phyloP scores from a whole-genome alignment of 495 filamentous ascomycete species.

The Aspergillus heteromorphus region DNA sequence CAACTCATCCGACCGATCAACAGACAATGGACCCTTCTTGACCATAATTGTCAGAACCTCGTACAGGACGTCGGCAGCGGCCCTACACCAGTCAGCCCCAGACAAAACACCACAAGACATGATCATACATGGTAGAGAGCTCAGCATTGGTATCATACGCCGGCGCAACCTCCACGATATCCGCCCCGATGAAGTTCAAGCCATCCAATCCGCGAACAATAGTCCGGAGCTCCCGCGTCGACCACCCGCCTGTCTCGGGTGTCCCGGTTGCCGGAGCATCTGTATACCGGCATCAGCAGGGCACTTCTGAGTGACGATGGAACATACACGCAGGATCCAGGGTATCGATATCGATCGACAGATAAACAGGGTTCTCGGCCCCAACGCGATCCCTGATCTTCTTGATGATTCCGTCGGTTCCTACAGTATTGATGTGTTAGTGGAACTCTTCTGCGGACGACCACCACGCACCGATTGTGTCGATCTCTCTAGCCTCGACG shows the following conservation, averaged over 20 bases:
- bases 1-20: slow-evolving; percentile 16
- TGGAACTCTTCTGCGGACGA: neutral
- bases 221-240: slow-evolving; percentile 69
- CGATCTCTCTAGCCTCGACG: slow-evolving; percentile 77
- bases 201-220: slow-evolving; percentile 70
- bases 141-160: slow-evolving; percentile 67
- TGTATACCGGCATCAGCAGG: slow-evolving; percentile 14
- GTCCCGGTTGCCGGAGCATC: slow-evolving; percentile 81
- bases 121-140: slow-evolving; percentile 53
- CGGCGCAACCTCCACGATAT: slow-evolving; percentile 73
- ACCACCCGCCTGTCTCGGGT: slow-evolving; percentile 83
- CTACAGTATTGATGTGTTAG: slow-evolving; percentile 10
- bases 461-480: slow-evolving; percentile 60
- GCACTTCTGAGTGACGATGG: neutral
- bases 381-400: slow-evolving; percentile 72
- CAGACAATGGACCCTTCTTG: slow-evolving; percentile 50
- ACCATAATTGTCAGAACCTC: slow-evolving; percentile 64
- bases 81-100: slow-evolving; percentile 26
- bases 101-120: neutral
- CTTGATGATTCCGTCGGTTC: slow-evolving; percentile 61
- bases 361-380: slow-evolving; percentile 66
- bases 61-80: slow-evolving; percentile 61
- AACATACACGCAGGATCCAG: slow-evolving; percentile 74
- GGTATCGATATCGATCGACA: slow-evolving; percentile 86
- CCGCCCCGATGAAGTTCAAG: slow-evolving; percentile 70